These are phyloP conservation scores for Lactifluus echinatus DNA, from an alignment of 768 basidiomycete species.

Conservation along the genomic window DNA sequence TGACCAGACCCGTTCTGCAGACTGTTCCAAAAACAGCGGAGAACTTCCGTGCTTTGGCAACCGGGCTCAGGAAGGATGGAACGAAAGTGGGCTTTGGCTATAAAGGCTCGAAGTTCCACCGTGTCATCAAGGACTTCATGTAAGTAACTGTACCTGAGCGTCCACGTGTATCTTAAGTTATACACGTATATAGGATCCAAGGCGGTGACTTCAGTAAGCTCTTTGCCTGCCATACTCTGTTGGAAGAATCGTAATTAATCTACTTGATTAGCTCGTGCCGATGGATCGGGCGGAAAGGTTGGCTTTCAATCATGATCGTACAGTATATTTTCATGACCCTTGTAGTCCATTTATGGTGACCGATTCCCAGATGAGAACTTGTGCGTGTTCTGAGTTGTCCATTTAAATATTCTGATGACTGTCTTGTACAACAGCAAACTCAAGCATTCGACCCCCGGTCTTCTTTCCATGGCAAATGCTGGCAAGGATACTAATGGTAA, in stretches of 20 bases:
- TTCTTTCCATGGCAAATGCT: constrained; percentile 92
- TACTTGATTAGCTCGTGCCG: constrained; percentile 51
- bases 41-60: constrained; percentile 93
- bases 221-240: constrained; percentile 14
- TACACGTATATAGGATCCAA: constrained; percentile 61
- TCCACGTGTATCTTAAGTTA: constrained; percentile 19
- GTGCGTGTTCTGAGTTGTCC: constrained; percentile 34
- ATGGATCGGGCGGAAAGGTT: constrained; percentile 89
- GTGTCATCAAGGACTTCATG: constrained; percentile 94
- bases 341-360: constrained; percentile 81
- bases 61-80: constrained; percentile 74
- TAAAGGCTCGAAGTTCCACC: constrained; percentile 95
- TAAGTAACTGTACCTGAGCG: constrained; percentile 23
- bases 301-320: constrained; percentile 10
- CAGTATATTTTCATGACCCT: background rate
- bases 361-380: constrained; percentile 95
- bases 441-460: constrained; percentile 81
- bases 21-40: constrained; percentile 94
- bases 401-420: background rate
- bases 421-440: constrained; percentile 63
- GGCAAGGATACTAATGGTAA: constrained; percentile 88
- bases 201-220: constrained; percentile 94
- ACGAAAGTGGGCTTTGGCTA: constrained; percentile 70
- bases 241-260: constrained; percentile 1
- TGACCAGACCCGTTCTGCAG: constrained; percentile 30